phyloP scores from a whole-genome alignment of 2,329 filamentous ascomycete genomes.

The Beauveria sp. region DNA sequence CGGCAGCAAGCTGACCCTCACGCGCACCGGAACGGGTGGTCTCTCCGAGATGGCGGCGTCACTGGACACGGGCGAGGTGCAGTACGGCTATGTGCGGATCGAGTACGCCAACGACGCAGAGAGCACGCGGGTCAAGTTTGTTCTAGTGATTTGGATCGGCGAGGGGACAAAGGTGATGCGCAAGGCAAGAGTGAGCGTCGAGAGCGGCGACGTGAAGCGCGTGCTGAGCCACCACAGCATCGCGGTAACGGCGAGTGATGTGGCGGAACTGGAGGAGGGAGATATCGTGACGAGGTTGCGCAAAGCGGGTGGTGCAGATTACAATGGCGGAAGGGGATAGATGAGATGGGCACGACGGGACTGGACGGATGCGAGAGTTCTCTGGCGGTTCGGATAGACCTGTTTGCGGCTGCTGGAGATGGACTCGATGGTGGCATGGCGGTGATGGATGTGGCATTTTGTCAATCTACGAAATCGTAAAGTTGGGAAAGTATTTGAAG shows the following conservation, averaged over 20 bases:
- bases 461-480: not conserved
- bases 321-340: slow-evolving; percentile 57
- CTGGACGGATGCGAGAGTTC: too few species aligned
- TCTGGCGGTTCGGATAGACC: too few species aligned
- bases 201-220: slow-evolving; percentile 58
- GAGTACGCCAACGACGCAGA: slow-evolving; percentile 67
- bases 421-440: not conserved
- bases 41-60: slow-evolving; percentile 47
- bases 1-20: slow-evolving; percentile 50
- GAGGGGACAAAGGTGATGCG: slow-evolving; percentile 59
- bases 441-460: not conserved
- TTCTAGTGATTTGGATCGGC: slow-evolving; percentile 61
- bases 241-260: slow-evolving; percentile 54
- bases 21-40: slow-evolving; percentile 52
- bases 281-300: slow-evolving; percentile 54
- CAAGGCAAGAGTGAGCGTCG: slow-evolving; percentile 60
- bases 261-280: slow-evolving; percentile 51
- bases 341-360: not conserved
- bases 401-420: not conserved
- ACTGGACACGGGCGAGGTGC: slow-evolving; percentile 52
- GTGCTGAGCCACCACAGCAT: slow-evolving; percentile 58
- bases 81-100: slow-evolving; percentile 59
- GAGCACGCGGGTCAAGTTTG: slow-evolving; percentile 61
- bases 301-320: slow-evolving; percentile 63
- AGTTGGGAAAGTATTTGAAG: not conserved